Evolutionary conservation across 768 basidiomycete species (phyloP).

Genomic region (Termitomyces sp.): DNA sequence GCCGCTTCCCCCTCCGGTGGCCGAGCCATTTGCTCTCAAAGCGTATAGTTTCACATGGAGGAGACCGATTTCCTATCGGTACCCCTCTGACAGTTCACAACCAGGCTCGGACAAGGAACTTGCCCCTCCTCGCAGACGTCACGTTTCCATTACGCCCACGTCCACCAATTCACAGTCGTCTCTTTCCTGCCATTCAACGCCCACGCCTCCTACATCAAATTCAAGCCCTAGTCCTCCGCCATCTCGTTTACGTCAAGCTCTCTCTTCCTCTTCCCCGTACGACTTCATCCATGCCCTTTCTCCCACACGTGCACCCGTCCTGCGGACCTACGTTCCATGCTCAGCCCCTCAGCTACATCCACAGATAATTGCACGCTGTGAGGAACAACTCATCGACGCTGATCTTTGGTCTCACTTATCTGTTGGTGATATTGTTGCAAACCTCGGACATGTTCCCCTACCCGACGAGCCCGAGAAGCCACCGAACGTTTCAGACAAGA

Average conservation of each 20-base stretch:
- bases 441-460: slow-evolving; percentile 70
- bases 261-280: slow-evolving; percentile 37
- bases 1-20: slow-evolving; percentile 37
- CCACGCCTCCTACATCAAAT: slow-evolving; percentile 9
- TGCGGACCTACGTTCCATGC: slow-evolving; percentile 69
- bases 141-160: slow-evolving; percentile 41
- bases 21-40: slow-evolving; percentile 38
- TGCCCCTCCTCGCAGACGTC: slow-evolving; percentile 16
- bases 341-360: slow-evolving; percentile 38
- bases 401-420: slow-evolving; percentile 76
- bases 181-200: slow-evolving; percentile 11
- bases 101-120: slow-evolving; percentile 9
- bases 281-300: slow-evolving; percentile 57
- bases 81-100: slow-evolving; percentile 2
- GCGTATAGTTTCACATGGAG: slow-evolving; percentile 49
- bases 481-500: slow-evolving; percentile 12
- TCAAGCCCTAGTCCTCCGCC: slow-evolving; percentile 8
- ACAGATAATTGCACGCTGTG: slow-evolving; percentile 48
- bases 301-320: slow-evolving; percentile 62
- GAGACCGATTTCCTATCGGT: slow-evolving; percentile 19
- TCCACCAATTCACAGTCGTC: slow-evolving; percentile 11
- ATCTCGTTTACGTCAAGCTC: slow-evolving; percentile 4
- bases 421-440: slow-evolving; percentile 72
- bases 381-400: slow-evolving; percentile 59
- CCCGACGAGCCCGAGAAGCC: slow-evolving; percentile 22